Base-by-base conservation (phyloP, 352 stramenopile species). In the Pythium dissotocum region DNA sequence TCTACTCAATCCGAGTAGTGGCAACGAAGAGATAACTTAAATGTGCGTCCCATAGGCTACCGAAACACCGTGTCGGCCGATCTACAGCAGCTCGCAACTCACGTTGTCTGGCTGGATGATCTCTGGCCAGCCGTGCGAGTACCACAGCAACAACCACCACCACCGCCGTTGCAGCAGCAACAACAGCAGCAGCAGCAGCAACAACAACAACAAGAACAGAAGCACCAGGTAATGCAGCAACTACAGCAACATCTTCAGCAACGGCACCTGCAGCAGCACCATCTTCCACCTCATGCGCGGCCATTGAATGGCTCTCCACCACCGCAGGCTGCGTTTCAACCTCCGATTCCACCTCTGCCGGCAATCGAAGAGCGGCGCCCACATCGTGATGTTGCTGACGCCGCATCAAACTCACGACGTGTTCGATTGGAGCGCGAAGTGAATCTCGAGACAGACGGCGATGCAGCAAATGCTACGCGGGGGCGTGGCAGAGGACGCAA, bases 21-120 rank as follows among this genome's bases (percentile, higher is more conserved):
- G 12, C 13, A 49, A 16, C 6, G 40, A 24, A 8, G 18, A 49
- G 40, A 49, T 24, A 24, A 24, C 16, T 49, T 16, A 49, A 3
- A 14, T 49, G 40, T 49, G 2, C 7, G 3, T 21, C 8, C 6
- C 4, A n/a, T 49, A 95, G 87, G 87, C 4, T 95, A 90, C 58
- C 79, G 80, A 49, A 67, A 83, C 38, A 88, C 82, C 12, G 65
- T 95, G 13, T 95, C 87, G 10, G 82, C 85, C 0, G 84, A 94
- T 62, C 65, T 95, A 13, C 87, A 95, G 63, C 83, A 93, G 53
- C 65, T 95, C 18, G 85, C 87, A 7, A 85, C 87, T 10, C 78
- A 84, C 36, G 77, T 95, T 9, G 77, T 95, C 48, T 95, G 82
- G 80, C 63, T 90, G 26, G 72, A 94, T 33, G 83, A 93, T 16